phyloP scores from a whole-genome alignment of 805 yeast species.

The Ogataea pignaliae region DNA sequence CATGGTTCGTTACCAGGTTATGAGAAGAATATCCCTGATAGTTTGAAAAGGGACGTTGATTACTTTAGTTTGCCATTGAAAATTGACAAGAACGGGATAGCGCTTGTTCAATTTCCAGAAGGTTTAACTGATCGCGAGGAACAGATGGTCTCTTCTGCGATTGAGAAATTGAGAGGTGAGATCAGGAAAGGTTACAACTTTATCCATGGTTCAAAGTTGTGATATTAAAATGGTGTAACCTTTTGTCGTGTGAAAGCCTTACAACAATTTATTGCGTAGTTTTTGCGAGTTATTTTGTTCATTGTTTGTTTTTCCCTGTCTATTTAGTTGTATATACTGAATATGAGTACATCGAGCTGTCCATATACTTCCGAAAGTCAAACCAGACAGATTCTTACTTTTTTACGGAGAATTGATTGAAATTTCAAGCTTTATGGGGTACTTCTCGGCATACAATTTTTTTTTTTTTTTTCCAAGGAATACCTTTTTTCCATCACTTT shows the following conservation, averaged over 20 bases:
- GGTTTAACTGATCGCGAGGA: constrained; percentile 10
- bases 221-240: neutral
- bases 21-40: constrained; percentile 35
- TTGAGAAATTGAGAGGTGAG: constrained; percentile 14
- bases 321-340: too few species aligned
- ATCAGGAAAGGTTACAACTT: constrained; percentile 21
- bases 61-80: constrained; percentile 47
- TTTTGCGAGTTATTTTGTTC: neutral
- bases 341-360: too few species aligned
- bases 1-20: constrained; percentile 40
- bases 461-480: too few species aligned
- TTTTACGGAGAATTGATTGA: too few species aligned
- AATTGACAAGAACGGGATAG: constrained; percentile 36
- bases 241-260: neutral
- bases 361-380: too few species aligned
- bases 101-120: constrained; percentile 15
- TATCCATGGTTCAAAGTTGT: constrained; percentile 19
- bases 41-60: constrained; percentile 26
- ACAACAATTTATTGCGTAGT: neutral
- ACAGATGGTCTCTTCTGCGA: constrained; percentile 11
- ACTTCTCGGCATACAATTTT: too few species aligned
- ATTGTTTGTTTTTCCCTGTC: neutral
- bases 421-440: too few species aligned
- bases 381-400: too few species aligned
- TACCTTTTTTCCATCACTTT: too few species aligned